A percentile compares a stretch with the other conserved stretches of the same genome.
Evolutionary conservation across 768 basidiomycete genomes (phyloP).

Genomic region (Xerocomellus chrysenteron): DNA sequence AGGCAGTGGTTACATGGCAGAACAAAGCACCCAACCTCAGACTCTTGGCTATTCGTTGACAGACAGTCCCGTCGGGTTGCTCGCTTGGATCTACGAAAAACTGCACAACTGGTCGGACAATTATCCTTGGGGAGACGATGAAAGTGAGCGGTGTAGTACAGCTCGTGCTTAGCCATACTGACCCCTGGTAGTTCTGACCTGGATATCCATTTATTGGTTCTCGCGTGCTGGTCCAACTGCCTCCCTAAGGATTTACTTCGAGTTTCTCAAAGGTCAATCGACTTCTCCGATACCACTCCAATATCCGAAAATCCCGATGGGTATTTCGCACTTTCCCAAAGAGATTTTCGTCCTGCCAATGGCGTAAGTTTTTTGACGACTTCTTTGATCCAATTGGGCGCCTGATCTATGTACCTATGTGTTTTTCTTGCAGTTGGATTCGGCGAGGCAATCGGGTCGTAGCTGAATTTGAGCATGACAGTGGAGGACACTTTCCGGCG

Average conservation of each 20-base stretch:
- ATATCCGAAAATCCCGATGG: slow-evolving; percentile 40
- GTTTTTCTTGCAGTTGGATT: slow-evolving; percentile 40
- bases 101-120: slow-evolving; percentile 47
- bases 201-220: slow-evolving; percentile 61
- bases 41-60: slow-evolving; percentile 53
- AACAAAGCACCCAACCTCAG: slow-evolving; percentile 47
- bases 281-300: accelerated
- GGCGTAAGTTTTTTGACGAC: slow-evolving; percentile 32
- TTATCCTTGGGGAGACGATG: slow-evolving; percentile 59
- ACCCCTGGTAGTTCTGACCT: slow-evolving; percentile 48
- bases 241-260: slow-evolving; percentile 59
- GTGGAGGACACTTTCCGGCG: slow-evolving; percentile 62
- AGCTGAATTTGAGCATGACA: slow-evolving; percentile 47
- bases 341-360: slow-evolving; percentile 40
- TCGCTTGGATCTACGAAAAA: slow-evolving; percentile 57
- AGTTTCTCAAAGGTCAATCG: slow-evolving; percentile 22
- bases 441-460: slow-evolving; percentile 39
- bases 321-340: slow-evolving; percentile 52
- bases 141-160: slow-evolving; percentile 36
- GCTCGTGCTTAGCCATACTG: not conserved
- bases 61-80: slow-evolving; percentile 56
- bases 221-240: slow-evolving; percentile 59
- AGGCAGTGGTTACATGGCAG: slow-evolving; percentile 32
- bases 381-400: not conserved
- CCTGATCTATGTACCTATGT: not conserved